Evolutionary conservation across 2,329 filamentous ascomycete species (phyloP), one percentile per base, ranked within the genome.

Genomic region (Claviceps maximensis): DNA sequence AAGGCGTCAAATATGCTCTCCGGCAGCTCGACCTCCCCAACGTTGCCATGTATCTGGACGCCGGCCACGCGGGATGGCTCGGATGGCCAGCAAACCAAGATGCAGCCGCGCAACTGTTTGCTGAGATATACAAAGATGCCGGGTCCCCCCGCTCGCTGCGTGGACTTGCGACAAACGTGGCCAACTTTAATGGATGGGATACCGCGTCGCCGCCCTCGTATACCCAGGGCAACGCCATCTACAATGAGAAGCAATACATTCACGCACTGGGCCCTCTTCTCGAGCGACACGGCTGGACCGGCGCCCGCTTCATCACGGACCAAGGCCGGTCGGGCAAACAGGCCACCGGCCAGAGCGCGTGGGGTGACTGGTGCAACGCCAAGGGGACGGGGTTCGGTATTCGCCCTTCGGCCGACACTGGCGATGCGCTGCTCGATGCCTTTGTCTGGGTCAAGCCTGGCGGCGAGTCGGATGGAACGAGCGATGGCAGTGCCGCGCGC

Each of bases 381-480:
- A 74, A 70, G 33, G 77, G 75, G 33, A 79, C 81, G 50, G 82
- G 83, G 8, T 85, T 84, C 56, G 83, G 83, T 55, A 66, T 67
- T n/a, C 75, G 80, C n/a, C 81, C 82, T 1, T 77, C 77, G 3
- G 72, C 79, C n/a, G 70, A 78, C 62, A 86, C 82, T 9, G 79
- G 77, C 15, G 74, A 80, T 57, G 62, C 67, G 1, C 69, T 82
- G 19, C 71, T 77, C 36, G 83, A 86, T 63, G 80, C 82, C 42
- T 82, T 86, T 58, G 82, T 85, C 54, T 86, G 83, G 83, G 71
- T 85, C 59, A 86, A 86, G 74, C 83, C 83, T 4, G 83, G 83
- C 57, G 75, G 75, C 56, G 75, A 78, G 63, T 86, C 70, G 46
- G 73, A 76, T 57, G 47, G 47, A 49, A 42, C 61, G 60, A 27